Evolutionary conservation across 192 early-diverging fungal species (phyloP).

Genomic region (Entomortierella parvispora): DNA sequence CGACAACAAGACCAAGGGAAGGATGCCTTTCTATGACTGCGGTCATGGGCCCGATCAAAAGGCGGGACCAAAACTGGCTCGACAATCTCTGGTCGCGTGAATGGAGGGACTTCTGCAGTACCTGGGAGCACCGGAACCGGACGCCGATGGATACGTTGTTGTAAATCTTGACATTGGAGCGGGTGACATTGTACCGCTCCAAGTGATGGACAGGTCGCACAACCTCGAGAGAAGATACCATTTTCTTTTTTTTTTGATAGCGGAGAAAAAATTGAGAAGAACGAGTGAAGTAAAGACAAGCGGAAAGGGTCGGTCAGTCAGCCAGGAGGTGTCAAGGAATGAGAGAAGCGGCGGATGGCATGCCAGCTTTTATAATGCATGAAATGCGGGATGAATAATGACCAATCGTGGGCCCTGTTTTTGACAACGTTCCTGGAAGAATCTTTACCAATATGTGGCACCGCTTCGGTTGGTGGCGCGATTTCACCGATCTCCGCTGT

Average conservation of each 20-base stretch:
- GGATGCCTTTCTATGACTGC: conserved; percentile 13
- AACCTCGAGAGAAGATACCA: conserved; percentile 8
- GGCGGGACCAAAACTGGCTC: conserved; percentile 12
- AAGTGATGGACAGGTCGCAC: conserved; percentile 37
- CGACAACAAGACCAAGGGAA: conserved; percentile 12
- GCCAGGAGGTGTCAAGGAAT: conserved; percentile 2
- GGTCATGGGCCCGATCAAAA: conserved; percentile 11
- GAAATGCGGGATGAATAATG: conserved; percentile 16
- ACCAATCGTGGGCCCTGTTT: background rate
- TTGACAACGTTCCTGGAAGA: background rate
- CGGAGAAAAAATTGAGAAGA: background rate
- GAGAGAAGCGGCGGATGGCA: background rate
- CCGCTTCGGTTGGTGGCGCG: no score
- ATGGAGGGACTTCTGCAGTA: background rate
- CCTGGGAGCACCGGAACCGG: conserved; percentile 3
- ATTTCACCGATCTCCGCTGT: no score
- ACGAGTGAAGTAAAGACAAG: no score
- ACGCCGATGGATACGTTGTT: conserved; percentile 32
- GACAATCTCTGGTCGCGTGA: background rate
- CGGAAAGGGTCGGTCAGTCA: no score
- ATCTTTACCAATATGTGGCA: no score
- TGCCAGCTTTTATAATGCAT: no score
- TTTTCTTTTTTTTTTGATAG: background rate
- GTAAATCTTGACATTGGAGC: conserved; percentile 45
- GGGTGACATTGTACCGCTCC: conserved; percentile 45